Percentiles rank a stretch among this genome's conserved stretches.
Conservation (phyloP, 2,329 filamentous ascomycete species). For the Colletotrichum abscissum region DNA sequence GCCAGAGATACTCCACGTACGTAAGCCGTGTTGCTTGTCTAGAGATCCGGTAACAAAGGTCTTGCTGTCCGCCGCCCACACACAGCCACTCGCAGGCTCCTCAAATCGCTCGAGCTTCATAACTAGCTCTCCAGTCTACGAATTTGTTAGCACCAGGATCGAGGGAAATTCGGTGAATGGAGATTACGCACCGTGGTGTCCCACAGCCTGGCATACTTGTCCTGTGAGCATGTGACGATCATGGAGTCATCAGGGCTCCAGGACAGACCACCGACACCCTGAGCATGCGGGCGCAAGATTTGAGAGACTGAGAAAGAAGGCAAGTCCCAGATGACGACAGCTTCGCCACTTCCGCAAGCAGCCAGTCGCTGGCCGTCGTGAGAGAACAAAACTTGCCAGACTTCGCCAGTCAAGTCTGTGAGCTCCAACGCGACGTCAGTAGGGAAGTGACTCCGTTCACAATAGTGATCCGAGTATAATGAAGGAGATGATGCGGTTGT, state of each 20-base stretch:
- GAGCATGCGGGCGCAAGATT: constrained; percentile 72
- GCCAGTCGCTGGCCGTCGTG: constrained; percentile 86
- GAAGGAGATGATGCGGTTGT: constrained; percentile 83
- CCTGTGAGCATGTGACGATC: constrained; percentile 84
- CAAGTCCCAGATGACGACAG: constrained; percentile 86
- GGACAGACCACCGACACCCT: constrained; percentile 80
- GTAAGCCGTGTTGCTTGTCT: constrained; percentile 73
- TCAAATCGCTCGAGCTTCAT: constrained; percentile 75
- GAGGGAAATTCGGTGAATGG: too few relatives aligned
- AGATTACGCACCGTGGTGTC: constrained; percentile 68
- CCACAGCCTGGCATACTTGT: constrained; percentile 81
- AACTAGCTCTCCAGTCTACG: constrained; percentile 71
- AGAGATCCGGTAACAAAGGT: constrained; percentile 85
- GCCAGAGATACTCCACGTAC: constrained; percentile 76
- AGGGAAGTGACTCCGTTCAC: constrained; percentile 84
- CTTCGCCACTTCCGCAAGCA: constrained; percentile 80
- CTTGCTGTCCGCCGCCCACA: constrained; percentile 85
- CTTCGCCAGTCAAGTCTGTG: constrained; percentile 79
- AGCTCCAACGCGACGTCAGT: constrained; percentile 77
- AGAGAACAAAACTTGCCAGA: constrained; percentile 93
- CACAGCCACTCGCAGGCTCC: constrained; percentile 89
- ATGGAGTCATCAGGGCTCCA: constrained; percentile 95
- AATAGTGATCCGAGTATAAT: constrained; percentile 88
- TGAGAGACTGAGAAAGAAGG: constrained; percentile 73
- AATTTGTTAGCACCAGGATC: not conserved